These are phyloP conservation scores for Solanum clarkiae DNA, from an alignment of 257 asterid species.

Conservation along the genomic window DNA sequence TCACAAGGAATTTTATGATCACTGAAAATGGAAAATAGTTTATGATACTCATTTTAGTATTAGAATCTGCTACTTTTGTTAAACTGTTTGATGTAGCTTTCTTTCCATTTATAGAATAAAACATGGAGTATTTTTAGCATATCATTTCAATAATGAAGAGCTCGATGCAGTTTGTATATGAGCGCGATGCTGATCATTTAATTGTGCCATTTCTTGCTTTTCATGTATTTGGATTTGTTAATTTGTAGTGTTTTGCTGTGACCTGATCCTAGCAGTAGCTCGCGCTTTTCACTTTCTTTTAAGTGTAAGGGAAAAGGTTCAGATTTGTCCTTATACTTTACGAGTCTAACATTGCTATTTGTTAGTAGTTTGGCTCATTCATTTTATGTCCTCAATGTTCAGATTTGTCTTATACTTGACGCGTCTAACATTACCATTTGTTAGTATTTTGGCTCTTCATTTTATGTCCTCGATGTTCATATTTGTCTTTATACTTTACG, in stretches of 20 bases:
- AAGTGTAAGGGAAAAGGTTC: not conserved
- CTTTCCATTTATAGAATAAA: too few species aligned
- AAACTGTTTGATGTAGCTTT: too few species aligned
- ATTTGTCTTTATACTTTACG: too few species aligned
- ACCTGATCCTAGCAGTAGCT: not conserved
- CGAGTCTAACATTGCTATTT: not conserved
- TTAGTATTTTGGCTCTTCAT: not conserved
- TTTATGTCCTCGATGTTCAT: not conserved
- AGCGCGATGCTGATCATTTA: too few species aligned
- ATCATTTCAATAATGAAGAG: too few species aligned
- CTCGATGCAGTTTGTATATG: too few species aligned
- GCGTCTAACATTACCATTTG: not conserved
- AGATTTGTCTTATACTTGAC: not conserved
- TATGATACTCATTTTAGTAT: too few species aligned
- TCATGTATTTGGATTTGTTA: not conserved
- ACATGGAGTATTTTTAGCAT: too few species aligned
- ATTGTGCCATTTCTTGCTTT: too few species aligned
- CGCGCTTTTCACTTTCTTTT: not conserved
- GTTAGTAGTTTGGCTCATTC: not conserved
- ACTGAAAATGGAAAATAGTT: not conserved
- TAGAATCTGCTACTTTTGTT: too few species aligned
- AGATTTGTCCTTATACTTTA: not conserved
- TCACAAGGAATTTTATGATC: not conserved
- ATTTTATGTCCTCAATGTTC: not conserved
- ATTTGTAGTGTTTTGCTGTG: not conserved